phyloP scores from a whole-genome alignment of 495 filamentous ascomycete species.

The Aspergillus steynii region DNA sequence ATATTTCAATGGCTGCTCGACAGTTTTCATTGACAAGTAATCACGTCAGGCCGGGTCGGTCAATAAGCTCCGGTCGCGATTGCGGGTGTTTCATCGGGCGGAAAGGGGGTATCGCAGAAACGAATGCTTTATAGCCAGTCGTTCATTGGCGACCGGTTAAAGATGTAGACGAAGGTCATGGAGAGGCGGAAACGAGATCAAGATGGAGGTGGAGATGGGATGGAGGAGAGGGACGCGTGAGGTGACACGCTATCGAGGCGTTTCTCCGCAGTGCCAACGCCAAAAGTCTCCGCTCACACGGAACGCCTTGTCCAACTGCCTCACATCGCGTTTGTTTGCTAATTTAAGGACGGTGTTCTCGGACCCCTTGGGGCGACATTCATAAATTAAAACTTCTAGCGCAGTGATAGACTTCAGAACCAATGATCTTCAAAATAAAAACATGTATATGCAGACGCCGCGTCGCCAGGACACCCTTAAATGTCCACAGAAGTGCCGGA shows the following conservation, averaged over 20 bases:
- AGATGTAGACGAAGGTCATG: neutral
- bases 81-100: neutral
- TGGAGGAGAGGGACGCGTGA: conserved; percentile 8
- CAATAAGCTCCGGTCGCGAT: neutral
- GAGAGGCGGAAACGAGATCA: conserved; percentile 1
- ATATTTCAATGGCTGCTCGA: neutral
- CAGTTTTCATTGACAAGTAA: neutral
- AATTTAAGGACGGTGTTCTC: too few species aligned
- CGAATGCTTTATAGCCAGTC: neutral
- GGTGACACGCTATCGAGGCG: conserved; percentile 17
- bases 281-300: neutral
- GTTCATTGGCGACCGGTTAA: neutral
- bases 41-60: neutral
- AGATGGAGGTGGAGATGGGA: conserved; percentile 6
- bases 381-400: neutral
- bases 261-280: conserved; percentile 9
- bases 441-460: neutral
- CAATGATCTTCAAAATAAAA: neutral
- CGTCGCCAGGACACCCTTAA: neutral
- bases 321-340: neutral
- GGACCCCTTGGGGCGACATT: neutral
- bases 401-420: neutral
- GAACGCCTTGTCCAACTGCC: too few species aligned
- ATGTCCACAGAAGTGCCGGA: neutral
- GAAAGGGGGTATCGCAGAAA: neutral